These are phyloP conservation scores for Coemansia sp. DNA, from an alignment of 192 early-diverging fungal species.

Conservation along the genomic window DNA sequence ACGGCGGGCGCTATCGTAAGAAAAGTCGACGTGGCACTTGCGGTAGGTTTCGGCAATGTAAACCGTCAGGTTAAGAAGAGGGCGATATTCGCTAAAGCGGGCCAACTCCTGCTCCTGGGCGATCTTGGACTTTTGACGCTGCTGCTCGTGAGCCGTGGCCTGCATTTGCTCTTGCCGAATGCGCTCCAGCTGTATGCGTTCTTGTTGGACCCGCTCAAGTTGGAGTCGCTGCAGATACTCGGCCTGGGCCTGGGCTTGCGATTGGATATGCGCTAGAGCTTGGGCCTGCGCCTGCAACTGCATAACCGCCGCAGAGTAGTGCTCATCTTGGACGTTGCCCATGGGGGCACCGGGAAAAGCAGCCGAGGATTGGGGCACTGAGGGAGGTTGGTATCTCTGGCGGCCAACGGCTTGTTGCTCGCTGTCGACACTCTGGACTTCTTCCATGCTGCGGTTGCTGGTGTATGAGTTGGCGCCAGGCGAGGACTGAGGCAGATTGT, in stretches of 20 bases:
- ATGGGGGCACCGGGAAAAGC: neutral
- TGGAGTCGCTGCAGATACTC: conserved; percentile 35
- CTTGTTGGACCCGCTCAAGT: conserved; percentile 26
- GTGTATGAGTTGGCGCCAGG: conserved; percentile 20
- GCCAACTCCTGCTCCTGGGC: conserved; percentile 44
- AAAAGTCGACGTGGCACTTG: conserved; percentile 78
- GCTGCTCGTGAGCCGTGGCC: conserved; percentile 21
- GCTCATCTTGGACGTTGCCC: conserved; percentile 12
- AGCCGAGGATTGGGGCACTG: conserved; percentile 2
- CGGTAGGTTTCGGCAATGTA: conserved; percentile 71
- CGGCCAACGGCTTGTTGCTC: neutral
- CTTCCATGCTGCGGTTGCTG: conserved; percentile 39
- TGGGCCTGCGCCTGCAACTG: conserved; percentile 20
- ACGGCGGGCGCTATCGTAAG: conserved; percentile 75
- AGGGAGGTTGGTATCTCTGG: conserved; percentile 10
- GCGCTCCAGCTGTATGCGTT: conserved; percentile 24
- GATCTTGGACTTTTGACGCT: conserved; percentile 24
- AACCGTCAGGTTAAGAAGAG: conserved; percentile 59
- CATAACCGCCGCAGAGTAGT: conserved; percentile 2
- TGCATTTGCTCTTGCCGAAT: conserved; percentile 18
- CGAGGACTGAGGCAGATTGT: conserved; percentile 25
- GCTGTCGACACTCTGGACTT: neutral
- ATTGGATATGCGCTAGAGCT: conserved; percentile 16
- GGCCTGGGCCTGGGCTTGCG: conserved; percentile 29
- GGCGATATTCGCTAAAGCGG: conserved; percentile 48